Conservation (phyloP, 2,329 filamentous ascomycete genomes). For the Ophioceras dolichostomum region DNA sequence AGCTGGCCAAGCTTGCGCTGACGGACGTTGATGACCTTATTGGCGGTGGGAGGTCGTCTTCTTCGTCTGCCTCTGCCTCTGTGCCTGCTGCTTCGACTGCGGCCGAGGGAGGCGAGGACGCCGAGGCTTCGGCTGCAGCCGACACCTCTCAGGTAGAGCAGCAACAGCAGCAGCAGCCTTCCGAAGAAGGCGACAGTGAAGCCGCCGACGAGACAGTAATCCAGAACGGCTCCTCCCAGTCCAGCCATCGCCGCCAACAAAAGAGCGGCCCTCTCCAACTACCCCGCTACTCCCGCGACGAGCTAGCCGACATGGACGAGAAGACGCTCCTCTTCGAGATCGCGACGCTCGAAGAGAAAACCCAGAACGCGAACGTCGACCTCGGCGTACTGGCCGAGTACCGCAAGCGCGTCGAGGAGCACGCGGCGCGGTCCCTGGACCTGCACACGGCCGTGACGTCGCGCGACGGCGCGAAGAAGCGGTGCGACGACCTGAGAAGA, state of each 20-base stretch:
- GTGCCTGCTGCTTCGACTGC: constrained; percentile 7
- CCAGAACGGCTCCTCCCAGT: not conserved
- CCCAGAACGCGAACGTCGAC: constrained; percentile 77
- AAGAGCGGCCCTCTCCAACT: constrained; percentile 35
- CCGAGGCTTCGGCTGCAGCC: constrained; percentile 6
- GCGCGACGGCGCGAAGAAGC: constrained; percentile 81
- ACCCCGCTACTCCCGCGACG: constrained; percentile 64
- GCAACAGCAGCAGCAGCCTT: no score
- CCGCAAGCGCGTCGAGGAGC: constrained; percentile 24
- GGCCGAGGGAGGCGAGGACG: constrained; percentile 9
- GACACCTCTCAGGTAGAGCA: no score
- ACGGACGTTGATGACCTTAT: constrained; percentile 65
- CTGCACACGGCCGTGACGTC: constrained; percentile 64
- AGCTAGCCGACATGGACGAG: constrained; percentile 54
- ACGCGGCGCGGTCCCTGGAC: constrained; percentile 51
- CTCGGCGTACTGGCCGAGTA: constrained; percentile 54
- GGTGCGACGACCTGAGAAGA: constrained; percentile 82
- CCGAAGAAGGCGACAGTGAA: constrained; percentile 5
- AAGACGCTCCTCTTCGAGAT: constrained; percentile 49
- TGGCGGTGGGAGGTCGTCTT: no score
- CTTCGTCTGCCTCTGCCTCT: no score
- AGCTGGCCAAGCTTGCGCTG: constrained; percentile 69
- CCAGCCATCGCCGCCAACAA: not conserved
- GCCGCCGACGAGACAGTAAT: constrained; percentile 15
- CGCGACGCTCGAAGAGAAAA: constrained; percentile 52